These are phyloP conservation scores for Malbranchea zuffiana DNA, from an alignment of 2,329 filamentous ascomycete species.

Conservation along the genomic window DNA sequence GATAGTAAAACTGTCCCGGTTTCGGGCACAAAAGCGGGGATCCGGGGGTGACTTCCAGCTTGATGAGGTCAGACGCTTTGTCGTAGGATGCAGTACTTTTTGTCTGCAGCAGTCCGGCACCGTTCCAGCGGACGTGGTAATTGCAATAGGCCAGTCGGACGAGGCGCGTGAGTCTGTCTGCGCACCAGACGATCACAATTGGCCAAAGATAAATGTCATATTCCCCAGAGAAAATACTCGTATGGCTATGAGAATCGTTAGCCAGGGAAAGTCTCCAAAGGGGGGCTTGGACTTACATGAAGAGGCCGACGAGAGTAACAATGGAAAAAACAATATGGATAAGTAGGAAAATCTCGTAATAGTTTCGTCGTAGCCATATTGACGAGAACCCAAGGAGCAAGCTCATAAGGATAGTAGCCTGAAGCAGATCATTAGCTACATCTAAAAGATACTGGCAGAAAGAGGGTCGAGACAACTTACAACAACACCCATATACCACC, in stretches of 20 bases:
- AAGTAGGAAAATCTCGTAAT: constrained; percentile 34
- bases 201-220: constrained; percentile 41
- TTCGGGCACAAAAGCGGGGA: constrained; percentile 23
- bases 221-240: constrained; percentile 36
- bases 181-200: constrained; percentile 37
- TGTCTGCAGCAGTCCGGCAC: constrained; percentile 18
- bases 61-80: constrained; percentile 31
- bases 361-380: constrained; percentile 33
- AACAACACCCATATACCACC: constrained; percentile 19
- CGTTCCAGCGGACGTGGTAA: constrained; percentile 20
- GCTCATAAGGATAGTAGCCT: constrained; percentile 27
- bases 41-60: constrained; percentile 30
- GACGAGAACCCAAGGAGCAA: constrained; percentile 32
- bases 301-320: constrained; percentile 34
- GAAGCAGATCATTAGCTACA: background rate
- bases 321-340: constrained; percentile 29
- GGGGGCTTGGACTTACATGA: constrained; percentile 25
- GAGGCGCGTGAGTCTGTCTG: constrained; percentile 36
- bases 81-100: constrained; percentile 31
- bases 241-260: constrained; percentile 25
- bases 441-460: background rate
- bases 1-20: constrained; percentile 40
- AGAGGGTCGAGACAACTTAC: constrained; percentile 13
- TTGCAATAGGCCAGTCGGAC: constrained; percentile 34
- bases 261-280: background rate